A percentile compares a stretch with the other conserved stretches of the same genome.
Evolutionary conservation across 768 basidiomycete genomes (phyloP).

Genomic region (Guyanaporus albipodus): DNA sequence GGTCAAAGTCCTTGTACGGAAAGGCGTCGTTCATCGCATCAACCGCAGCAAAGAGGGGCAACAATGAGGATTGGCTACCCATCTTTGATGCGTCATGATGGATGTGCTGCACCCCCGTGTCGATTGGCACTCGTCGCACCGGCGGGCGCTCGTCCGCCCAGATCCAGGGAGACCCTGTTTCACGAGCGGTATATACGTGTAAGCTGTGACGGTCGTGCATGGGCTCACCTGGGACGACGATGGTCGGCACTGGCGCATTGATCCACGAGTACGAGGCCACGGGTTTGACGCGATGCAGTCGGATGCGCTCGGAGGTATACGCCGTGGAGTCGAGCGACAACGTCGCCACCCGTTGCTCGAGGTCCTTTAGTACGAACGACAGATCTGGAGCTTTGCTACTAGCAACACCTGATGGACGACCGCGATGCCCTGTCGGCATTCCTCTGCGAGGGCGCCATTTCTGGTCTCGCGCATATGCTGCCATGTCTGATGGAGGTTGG

Average conservation of each 20-base stretch:
- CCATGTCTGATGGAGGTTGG: conserved; percentile 13
- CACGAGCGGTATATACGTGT: background rate
- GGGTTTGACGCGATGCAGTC: conserved; percentile 38
- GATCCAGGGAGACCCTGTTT: conserved; percentile 52
- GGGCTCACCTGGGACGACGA: conserved; percentile 48
- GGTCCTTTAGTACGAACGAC: conserved; percentile 23
- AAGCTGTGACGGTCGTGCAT: background rate
- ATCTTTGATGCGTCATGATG: conserved; percentile 57
- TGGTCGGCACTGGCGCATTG: conserved; percentile 40
- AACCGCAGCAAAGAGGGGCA: conserved; percentile 60
- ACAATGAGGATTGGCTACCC: conserved; percentile 35
- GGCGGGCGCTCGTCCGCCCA: conserved; percentile 48
- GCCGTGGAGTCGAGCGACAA: conserved; percentile 9
- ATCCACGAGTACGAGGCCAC: conserved; percentile 57
- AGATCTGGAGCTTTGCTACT: background rate
- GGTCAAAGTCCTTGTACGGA: conserved; percentile 35
- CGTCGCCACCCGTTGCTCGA: conserved; percentile 15
- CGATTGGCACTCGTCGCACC: conserved; percentile 53
- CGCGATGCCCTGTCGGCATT: conserved; percentile 2
- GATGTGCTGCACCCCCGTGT: conserved; percentile 44
- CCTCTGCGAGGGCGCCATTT: conserved; percentile 16
- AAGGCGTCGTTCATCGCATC: conserved; percentile 36
- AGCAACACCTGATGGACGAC: background rate
- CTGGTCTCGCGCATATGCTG: conserved; percentile 10
- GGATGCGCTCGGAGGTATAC: conserved; percentile 22